phyloP scores from a whole-genome alignment of 768 basidiomycete genomes.

The Hypholoma fasciculare region DNA sequence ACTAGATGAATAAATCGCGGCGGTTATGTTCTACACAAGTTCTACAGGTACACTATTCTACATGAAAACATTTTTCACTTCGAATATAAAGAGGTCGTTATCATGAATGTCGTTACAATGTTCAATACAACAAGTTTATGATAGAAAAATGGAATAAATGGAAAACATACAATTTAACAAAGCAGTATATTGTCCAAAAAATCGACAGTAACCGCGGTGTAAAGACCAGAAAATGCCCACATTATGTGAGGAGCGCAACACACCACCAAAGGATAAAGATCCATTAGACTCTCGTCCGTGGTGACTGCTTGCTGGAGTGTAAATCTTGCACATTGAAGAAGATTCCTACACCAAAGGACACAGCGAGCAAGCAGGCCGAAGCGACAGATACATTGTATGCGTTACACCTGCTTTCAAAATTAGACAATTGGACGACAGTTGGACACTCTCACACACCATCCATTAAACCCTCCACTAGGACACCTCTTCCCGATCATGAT shows the following conservation, averaged over 20 bases:
- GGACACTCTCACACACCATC: conserved; percentile 50
- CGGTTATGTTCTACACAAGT: too few relatives aligned
- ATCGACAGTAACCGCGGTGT: too few relatives aligned
- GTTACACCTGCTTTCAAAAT: conserved; percentile 53
- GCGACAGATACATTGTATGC: conserved; percentile 71
- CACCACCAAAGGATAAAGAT: neutral
- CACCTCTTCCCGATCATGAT: conserved; percentile 64
- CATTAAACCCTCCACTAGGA: conserved; percentile 59
- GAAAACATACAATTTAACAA: too few relatives aligned
- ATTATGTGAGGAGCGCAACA: neutral
- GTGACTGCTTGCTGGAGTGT: conserved; percentile 57
- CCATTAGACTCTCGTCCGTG: conserved; percentile 46
- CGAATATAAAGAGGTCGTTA: too few relatives aligned
- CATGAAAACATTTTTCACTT: too few relatives aligned
- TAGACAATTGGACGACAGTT: neutral
- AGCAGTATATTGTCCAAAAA: too few relatives aligned
- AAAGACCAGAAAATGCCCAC: too few relatives aligned
- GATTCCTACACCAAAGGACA: conserved; percentile 54
- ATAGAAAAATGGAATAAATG: too few relatives aligned
- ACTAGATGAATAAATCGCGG: too few relatives aligned
- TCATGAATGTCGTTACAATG: too few relatives aligned
- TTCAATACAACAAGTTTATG: too few relatives aligned
- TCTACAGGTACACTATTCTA: too few relatives aligned
- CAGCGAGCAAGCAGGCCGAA: conserved; percentile 54
- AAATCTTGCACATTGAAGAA: conserved; percentile 73